Conservation (phyloP, 106 monocot genomes). For the Narthecium ossifragum region DNA sequence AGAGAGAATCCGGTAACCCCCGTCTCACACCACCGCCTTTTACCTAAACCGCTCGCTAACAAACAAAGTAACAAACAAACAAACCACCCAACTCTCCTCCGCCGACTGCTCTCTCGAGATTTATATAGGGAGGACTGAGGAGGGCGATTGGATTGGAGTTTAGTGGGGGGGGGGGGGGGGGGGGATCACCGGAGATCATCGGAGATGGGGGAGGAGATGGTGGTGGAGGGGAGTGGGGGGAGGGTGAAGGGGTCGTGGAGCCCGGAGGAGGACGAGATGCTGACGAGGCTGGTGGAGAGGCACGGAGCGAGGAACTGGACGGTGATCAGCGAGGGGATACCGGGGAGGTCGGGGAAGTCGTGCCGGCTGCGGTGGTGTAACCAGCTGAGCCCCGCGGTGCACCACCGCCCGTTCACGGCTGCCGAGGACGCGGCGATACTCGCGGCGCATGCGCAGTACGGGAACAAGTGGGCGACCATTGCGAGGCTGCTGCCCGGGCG, state of each 20-base stretch:
- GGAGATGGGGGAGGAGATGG: background rate
- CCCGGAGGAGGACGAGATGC: constrained; percentile 27
- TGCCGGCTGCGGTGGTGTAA: constrained; percentile 37
- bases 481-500: constrained; percentile 42
- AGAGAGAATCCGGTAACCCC: background rate
- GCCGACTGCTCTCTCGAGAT: background rate
- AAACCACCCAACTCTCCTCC: background rate
- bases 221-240: background rate
- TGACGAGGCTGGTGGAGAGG: constrained; percentile 16
- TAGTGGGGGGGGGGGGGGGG: too few species aligned
- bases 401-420: constrained; percentile 33
- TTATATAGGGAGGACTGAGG: too few species aligned
- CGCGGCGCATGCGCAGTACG: constrained; percentile 24
- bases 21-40: background rate
- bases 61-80: too few species aligned
- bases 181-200: background rate
- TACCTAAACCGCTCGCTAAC: constrained; percentile 6
- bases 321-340: constrained; percentile 23
- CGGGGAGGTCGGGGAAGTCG: constrained; percentile 32
- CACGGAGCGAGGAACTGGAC: constrained; percentile 35
- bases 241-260: constrained; percentile 37
- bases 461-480: constrained; percentile 39
- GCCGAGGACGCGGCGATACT: constrained; percentile 32
- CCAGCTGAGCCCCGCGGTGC: constrained; percentile 39
- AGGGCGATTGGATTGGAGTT: too few species aligned